Evolutionary conservation across 371 early-diverging fungal species (phyloP).

Genomic region (Mycotypha africana): DNA sequence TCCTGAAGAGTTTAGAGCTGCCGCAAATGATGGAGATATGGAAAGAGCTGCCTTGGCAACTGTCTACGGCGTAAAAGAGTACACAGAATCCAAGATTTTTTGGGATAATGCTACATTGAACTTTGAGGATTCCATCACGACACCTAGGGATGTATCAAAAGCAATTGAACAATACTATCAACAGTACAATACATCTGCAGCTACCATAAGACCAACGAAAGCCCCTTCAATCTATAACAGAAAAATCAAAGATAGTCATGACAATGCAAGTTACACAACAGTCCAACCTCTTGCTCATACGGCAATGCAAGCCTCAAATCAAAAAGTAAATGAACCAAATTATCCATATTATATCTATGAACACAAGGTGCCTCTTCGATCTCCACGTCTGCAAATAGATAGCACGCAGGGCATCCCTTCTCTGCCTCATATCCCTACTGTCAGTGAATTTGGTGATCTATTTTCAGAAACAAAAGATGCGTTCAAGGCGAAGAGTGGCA

Average conservation of each 20-base stretch:
- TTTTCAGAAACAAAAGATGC: constrained; percentile 8
- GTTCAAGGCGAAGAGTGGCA: constrained; percentile 1
- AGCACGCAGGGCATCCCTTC: too few relatives aligned
- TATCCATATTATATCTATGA: too few relatives aligned
- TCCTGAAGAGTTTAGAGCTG: constrained; percentile 20
- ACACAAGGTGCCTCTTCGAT: too few relatives aligned
- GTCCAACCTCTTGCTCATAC: too few relatives aligned
- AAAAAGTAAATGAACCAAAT: neutral
- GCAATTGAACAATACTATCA: too few relatives aligned
- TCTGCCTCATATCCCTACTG: constrained; percentile 32
- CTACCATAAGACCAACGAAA: too few relatives aligned
- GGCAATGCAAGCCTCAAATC: neutral
- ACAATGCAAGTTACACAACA: neutral
- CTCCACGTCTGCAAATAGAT: too few relatives aligned
- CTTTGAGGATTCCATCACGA: constrained; percentile 11
- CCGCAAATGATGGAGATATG: constrained; percentile 25
- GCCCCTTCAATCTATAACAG: too few relatives aligned
- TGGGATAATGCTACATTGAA: too few relatives aligned
- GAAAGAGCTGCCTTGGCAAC: constrained; percentile 44
- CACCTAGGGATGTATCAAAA: too few relatives aligned
- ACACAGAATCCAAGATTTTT: constrained; percentile 39
- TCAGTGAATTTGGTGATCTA: constrained; percentile 37
- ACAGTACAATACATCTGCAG: too few relatives aligned
- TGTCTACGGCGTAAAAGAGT: constrained; percentile 44
- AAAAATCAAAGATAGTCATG: neutral